A percentile compares a stretch with the other conserved stretches of the same genome.
phyloP scores from a whole-genome alignment of 768 basidiomycete genomes.

The Coprinellus micaceus region DNA sequence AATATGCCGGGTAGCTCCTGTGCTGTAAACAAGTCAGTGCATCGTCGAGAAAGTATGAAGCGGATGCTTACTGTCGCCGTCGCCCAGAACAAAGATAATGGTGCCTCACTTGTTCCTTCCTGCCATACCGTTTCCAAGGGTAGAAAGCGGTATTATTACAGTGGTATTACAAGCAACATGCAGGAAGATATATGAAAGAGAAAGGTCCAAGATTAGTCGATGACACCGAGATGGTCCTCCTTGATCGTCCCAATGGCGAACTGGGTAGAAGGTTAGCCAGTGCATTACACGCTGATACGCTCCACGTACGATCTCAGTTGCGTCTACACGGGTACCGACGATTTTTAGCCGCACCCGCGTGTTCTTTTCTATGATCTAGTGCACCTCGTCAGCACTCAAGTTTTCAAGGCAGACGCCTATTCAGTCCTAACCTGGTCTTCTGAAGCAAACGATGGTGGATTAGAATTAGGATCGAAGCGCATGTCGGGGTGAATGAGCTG shows the following conservation, averaged over 20 bases:
- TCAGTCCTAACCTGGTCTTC: conserved; percentile 65
- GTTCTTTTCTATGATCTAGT: conserved; percentile 88
- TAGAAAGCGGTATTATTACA: conserved; percentile 1
- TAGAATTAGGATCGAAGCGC: conserved; percentile 92
- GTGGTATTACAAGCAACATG: background rate
- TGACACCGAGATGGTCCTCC: conserved; percentile 94
- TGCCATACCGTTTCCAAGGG: background rate
- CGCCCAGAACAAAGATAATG: no score
- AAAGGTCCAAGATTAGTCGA: conserved; percentile 46
- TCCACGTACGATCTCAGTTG: conserved; percentile 86
- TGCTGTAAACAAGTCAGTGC: no score
- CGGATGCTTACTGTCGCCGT: no score
- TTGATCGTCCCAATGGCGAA: conserved; percentile 98
- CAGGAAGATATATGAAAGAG: background rate
- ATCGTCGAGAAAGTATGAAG: no score
- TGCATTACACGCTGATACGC: background rate
- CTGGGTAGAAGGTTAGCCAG: conserved; percentile 36
- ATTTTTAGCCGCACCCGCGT: conserved; percentile 91
- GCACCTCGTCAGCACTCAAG: background rate
- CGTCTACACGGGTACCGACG: conserved; percentile 97
- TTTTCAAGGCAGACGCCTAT: background rate
- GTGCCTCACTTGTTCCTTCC: no score
- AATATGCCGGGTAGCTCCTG: no score
- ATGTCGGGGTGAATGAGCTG: conserved; percentile 94
- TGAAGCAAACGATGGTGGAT: conserved; percentile 94